A percentile compares a stretch with the other conserved stretches of the same genome.
phyloP scores from a whole-genome alignment of 345 rosid genomes.

The Rhodamnia argentea region DNA sequence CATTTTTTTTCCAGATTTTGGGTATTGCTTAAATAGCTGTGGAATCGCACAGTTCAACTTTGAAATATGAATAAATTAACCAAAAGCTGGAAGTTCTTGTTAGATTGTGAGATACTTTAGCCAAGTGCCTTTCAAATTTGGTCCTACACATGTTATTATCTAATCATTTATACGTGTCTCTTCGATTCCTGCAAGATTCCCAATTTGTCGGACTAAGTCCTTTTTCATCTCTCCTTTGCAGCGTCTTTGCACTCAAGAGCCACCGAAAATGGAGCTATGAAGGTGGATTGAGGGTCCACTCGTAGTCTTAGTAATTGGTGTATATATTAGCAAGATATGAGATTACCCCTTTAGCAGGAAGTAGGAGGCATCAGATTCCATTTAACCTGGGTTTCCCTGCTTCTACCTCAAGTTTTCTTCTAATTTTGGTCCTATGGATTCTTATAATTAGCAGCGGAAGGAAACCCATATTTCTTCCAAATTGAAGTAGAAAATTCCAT shows the following conservation, averaged over 20 bases:
- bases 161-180: background rate
- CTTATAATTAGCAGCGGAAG: slow-evolving; percentile 10
- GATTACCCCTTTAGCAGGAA: slow-evolving; percentile 14
- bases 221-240: slow-evolving; percentile 9
- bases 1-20: background rate
- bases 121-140: background rate
- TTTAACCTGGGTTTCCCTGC: slow-evolving; percentile 20
- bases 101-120: background rate
- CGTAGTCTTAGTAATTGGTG: background rate
- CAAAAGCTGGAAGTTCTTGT: background rate
- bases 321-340: background rate
- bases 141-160: background rate
- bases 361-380: slow-evolving; percentile 18
- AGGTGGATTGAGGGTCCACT: slow-evolving; percentile 18
- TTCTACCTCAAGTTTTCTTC: background rate
- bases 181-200: background rate
- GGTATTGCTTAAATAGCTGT: background rate
- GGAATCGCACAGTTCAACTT: background rate
- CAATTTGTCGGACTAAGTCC: background rate
- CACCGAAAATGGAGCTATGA: slow-evolving; percentile 57
- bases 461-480: slow-evolving; percentile 15
- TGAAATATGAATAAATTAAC: background rate
- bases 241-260: slow-evolving; percentile 48
- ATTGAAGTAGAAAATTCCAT: background rate
- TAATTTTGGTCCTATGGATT: background rate